phyloP scores from a whole-genome alignment of 2,329 filamentous ascomycete species.

The Trichoderma breve region DNA sequence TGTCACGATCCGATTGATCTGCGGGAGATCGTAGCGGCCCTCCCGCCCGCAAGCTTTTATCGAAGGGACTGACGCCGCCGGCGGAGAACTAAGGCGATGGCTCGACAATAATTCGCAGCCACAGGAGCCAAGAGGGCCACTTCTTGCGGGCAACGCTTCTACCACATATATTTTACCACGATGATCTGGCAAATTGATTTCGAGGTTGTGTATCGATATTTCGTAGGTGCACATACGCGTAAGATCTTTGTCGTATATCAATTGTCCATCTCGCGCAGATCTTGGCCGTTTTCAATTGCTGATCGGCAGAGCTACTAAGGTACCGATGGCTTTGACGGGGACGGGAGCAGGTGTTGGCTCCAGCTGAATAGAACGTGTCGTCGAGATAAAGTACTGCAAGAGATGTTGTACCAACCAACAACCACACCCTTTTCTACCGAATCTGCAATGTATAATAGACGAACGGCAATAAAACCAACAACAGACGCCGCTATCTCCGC shows the following conservation, averaged over 20 bases:
- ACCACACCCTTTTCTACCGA: neutral
- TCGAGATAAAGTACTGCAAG: neutral
- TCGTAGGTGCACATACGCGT: neutral
- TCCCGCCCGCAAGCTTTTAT: slow-evolving; percentile 12
- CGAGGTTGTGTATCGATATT: neutral
- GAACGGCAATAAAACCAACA: neutral
- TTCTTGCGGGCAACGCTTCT: neutral
- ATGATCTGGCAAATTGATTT: neutral
- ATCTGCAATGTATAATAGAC: neutral
- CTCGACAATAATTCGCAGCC: neutral
- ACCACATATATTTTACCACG: neutral
- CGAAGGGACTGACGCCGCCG: neutral
- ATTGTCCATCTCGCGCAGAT: neutral
- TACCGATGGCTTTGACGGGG: neutral
- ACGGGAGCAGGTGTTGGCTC: neutral
- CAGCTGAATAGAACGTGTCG: neutral
- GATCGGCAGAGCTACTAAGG: neutral
- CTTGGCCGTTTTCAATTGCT: neutral
- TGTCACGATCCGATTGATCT: slow-evolving; percentile 1
- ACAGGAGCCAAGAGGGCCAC: neutral
- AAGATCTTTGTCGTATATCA: neutral
- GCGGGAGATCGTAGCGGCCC: slow-evolving; percentile 11
- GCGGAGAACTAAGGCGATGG: neutral
- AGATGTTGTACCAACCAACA: neutral
- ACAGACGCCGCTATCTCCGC: neutral